Evolutionary conservation across 1,284 basidiomycete genomes (phyloP), one percentile per base, ranked within the genome.

Genomic region (Trametes pubescens): DNA sequence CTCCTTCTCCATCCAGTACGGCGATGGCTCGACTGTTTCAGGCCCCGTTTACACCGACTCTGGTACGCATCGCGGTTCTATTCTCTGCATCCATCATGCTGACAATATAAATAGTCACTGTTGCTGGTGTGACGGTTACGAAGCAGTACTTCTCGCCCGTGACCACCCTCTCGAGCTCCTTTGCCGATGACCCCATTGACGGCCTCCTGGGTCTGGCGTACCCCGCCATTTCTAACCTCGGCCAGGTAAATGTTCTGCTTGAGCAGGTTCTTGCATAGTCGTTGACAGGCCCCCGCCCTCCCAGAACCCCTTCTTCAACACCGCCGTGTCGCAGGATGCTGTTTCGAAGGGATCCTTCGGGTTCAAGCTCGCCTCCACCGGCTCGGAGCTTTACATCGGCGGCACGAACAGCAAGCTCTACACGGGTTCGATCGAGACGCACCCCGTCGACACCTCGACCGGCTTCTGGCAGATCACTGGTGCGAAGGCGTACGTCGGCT

Each of bases 331-430:
- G 4, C 73, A 84, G 64, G 74, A 74, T 18, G 69, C 70, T 22
- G 77, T 82, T 21, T 62, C 71, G 2, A 63, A 75, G 34, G 70
- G 77, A 37, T 79, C 82, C 55, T 86, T 86, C 72, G 78, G 74
- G 16, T 84, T 87, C 76, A 82, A 83, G 66, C 80, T 87, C 69
- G 77, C 80, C n/a, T 69, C 70, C 22, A 72, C 74, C 24, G 83
- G 81, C 64, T 83, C 83, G 5, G 79, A 82, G 71, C 80, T 88
- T 32, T 83, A 74, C 75, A 79, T 88, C 62, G 86, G 86, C 51
- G 83, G 84, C 4, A 72, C 76, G 18, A 77, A 85, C 72, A 38
- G 62, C 22, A 52, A 68, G 16, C 74, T 76, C 21, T 81, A 77
- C 75, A 71, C 72, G 3, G 81, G 81, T 43, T 60, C 71, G 24